Evolutionary conservation across 1,284 basidiomycete species (phyloP), one percentile per base, ranked within the genome.

Genomic region (Microstroma glucosiphilum): DNA sequence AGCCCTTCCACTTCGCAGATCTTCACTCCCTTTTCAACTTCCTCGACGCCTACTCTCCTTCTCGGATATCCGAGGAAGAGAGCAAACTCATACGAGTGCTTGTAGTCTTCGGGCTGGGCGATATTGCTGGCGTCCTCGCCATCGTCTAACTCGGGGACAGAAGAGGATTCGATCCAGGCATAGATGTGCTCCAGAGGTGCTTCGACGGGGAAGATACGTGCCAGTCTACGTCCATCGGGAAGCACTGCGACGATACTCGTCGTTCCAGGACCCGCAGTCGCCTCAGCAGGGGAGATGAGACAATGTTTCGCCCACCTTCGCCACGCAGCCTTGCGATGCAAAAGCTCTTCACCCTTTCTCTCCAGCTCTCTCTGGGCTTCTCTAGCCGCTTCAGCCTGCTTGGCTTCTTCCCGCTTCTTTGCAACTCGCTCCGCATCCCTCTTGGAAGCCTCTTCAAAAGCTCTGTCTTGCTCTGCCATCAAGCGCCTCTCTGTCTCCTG

Each of bases 391-490:
- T 13, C 51, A 15, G 21, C 25, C 51, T 54, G 21, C 51, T 26
- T 25, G 21, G 19, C 51, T 26, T 54, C 51, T 26, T 54, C 17
- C 51, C 51, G n/a, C 51, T 13, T 15, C 51, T 54, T 54, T 26
- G 51, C 51, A 2, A 54, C 51, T 13, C 51, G 51, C 51, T 54
- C 51, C 6, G 51, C 51, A 23, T 54, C 51, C 21, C 6, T 26
- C 51, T 13, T 25, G 26, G 51, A 21, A 19, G 51, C 51, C 51
- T 54, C 51, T 19, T 13, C 21, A 21, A 23, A 54, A 2, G 51
- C 51, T 25, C 21, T 2, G 26, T 54, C 51, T 26, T 54, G 51
- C 51, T 54, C 51, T 25, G 15, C 51, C 51, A 54, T 54, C 13
- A 54, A 13, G 17, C 51, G 51, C 13, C 51, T 19, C 21, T 54